Evolutionary conservation across 208 protist species (phyloP).

Genomic region (Acanthamoeba culbertsoni): DNA sequence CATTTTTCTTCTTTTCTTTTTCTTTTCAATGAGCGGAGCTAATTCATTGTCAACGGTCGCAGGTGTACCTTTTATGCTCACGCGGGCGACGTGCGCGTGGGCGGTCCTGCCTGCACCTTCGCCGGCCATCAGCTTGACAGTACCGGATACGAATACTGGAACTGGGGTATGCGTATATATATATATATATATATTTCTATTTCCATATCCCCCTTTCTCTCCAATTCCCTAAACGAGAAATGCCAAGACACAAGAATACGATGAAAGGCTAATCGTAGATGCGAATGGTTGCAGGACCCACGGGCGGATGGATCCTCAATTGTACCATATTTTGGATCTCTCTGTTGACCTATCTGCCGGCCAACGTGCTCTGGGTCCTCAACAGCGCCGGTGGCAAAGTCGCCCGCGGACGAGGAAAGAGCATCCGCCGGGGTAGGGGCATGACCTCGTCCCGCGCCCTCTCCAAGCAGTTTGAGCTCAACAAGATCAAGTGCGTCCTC

Average conservation of each 20-base stretch:
- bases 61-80: background rate
- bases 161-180: background rate
- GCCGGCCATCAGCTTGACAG: background rate
- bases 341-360: background rate
- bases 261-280: background rate
- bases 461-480: conserved; percentile 3
- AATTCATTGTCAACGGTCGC: background rate
- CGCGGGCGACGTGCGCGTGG: background rate
- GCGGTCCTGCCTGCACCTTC: background rate
- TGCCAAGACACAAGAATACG: too few relatives aligned
- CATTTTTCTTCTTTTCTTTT: background rate
- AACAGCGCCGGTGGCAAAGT: background rate
- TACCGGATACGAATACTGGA: background rate
- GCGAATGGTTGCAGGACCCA: background rate
- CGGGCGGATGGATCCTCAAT: background rate
- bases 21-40: background rate
- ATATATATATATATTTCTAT: too few relatives aligned
- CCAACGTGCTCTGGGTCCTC: conserved; percentile 3
- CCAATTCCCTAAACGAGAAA: too few relatives aligned
- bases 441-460: background rate
- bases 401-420: background rate
- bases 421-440: background rate
- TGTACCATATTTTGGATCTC: background rate
- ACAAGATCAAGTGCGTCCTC: background rate
- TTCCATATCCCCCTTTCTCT: background rate